Evolutionary conservation across 495 filamentous ascomycete genomes (phyloP).

Genomic region (Podospora tetraspora): DNA sequence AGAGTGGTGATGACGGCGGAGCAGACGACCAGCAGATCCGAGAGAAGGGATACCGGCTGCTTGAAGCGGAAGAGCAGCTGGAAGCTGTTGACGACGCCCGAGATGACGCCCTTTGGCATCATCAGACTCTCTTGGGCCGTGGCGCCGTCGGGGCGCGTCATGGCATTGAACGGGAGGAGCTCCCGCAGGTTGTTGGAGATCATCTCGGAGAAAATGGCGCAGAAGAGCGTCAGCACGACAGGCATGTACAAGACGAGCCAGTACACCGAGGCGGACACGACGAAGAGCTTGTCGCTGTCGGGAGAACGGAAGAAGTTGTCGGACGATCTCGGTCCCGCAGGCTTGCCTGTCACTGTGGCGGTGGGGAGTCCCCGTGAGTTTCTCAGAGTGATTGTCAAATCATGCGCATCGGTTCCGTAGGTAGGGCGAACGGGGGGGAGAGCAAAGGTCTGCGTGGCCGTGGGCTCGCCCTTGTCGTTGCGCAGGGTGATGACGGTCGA

Average conservation of each 20-base stretch:
- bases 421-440: background rate
- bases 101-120: slow-evolving; percentile 23
- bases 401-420: background rate
- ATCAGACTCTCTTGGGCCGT: slow-evolving; percentile 24
- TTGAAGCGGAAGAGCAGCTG: slow-evolving; percentile 21
- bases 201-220: slow-evolving; percentile 27
- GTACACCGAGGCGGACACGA: slow-evolving; percentile 18
- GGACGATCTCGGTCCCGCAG: background rate
- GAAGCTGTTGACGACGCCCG: slow-evolving; percentile 19
- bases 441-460: background rate
- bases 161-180: slow-evolving; percentile 28
- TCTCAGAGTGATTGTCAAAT: background rate
- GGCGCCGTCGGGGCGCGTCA: slow-evolving; percentile 22
- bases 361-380: background rate
- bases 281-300: slow-evolving; percentile 1
- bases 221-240: slow-evolving; percentile 20
- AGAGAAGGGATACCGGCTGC: slow-evolving; percentile 21
- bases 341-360: background rate
- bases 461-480: background rate
- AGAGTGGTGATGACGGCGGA: slow-evolving; percentile 25
- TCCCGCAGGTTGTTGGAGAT: slow-evolving; percentile 22
- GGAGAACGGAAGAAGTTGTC: background rate
- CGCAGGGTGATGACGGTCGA: background rate
- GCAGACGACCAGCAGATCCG: slow-evolving; percentile 16
- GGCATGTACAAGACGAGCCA: slow-evolving; percentile 29